phyloP scores from a whole-genome alignment of 441 rosid species.

The Pelargonium myrrhifolium region DNA sequence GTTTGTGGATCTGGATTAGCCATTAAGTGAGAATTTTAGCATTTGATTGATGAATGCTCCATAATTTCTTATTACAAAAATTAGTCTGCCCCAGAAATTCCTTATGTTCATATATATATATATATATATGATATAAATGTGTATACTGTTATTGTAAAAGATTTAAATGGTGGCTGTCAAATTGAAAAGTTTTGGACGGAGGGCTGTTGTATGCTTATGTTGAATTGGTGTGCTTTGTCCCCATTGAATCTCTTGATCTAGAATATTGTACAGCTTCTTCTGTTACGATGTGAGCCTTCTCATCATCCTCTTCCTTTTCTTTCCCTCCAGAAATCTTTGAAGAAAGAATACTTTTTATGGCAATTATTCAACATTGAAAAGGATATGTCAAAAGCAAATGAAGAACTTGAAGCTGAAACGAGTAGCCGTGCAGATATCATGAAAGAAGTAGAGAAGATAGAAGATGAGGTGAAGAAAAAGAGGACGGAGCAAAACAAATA shows the following conservation, averaged over 20 bases:
- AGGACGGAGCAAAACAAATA: conserved; percentile 73
- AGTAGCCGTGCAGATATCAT: conserved; percentile 51
- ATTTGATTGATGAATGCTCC: background rate
- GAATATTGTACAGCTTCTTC: background rate
- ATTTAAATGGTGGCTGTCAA: background rate
- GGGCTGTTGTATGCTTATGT: background rate
- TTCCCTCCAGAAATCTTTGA: conserved; percentile 68
- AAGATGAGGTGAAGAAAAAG: conserved; percentile 55
- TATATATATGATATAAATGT: background rate
- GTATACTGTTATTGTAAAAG: background rate
- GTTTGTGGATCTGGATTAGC: conserved; percentile 1
- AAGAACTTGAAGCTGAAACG: conserved; percentile 67
- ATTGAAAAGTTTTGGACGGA: background rate
- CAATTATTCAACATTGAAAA: conserved; percentile 72
- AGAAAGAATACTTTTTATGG: conserved; percentile 81
- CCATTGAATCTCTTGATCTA: background rate
- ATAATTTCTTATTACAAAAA: background rate
- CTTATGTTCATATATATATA: background rate
- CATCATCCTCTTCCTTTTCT: conserved; percentile 9
- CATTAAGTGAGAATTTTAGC: background rate
- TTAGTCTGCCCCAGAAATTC: background rate
- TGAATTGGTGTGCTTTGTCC: background rate
- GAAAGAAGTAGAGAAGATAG: conserved; percentile 58
- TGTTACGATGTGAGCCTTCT: background rate
- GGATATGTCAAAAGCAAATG: conserved; percentile 54